phyloP scores from a whole-genome alignment of 2,329 filamentous ascomycete species.

The Ophiognomonia clavigignenti-juglandacearum region DNA sequence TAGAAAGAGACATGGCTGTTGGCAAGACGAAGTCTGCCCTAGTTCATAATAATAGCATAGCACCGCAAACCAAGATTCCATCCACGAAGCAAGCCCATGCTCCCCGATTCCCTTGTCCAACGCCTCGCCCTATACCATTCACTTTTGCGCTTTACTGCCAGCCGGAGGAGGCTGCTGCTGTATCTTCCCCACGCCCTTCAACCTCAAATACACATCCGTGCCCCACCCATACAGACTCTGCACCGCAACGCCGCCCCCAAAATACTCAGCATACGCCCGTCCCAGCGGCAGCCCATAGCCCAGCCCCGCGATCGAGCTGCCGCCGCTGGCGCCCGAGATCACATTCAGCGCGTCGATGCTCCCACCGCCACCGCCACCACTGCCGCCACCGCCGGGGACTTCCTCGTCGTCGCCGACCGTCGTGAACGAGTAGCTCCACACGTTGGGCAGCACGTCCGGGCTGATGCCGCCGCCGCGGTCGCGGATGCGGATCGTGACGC shows the following conservation, averaged over 20 bases:
- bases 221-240: slow-evolving; percentile 96
- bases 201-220: slow-evolving; percentile 61
- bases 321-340: slow-evolving; percentile 66
- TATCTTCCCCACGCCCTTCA: slow-evolving; percentile 59
- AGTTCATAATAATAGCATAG: slow-evolving; percentile 8
- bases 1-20: too few relatives aligned
- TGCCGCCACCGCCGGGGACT: slow-evolving; percentile 30
- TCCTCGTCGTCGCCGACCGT: slow-evolving; percentile 73
- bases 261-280: slow-evolving; percentile 94
- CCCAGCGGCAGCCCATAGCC: slow-evolving; percentile 90
- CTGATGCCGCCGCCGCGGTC: slow-evolving; percentile 93
- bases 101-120: too few relatives aligned
- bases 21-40: too few relatives aligned
- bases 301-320: slow-evolving; percentile 83
- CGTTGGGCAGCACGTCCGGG: slow-evolving; percentile 75
- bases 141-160: too few relatives aligned
- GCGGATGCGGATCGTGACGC: slow-evolving; percentile 90
- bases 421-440: slow-evolving; percentile 97
- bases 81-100: too few relatives aligned
- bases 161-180: slow-evolving; percentile 27
- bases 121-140: too few relatives aligned
- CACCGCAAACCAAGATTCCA: too few relatives aligned
- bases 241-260: slow-evolving; percentile 91
- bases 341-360: slow-evolving; percentile 67
- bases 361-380: slow-evolving; percentile 33